Evolutionary conservation across 202 grass and related monocot genomes (phyloP), one percentile per base, ranked within the genome.

Genomic region (Eragrostis tef): DNA sequence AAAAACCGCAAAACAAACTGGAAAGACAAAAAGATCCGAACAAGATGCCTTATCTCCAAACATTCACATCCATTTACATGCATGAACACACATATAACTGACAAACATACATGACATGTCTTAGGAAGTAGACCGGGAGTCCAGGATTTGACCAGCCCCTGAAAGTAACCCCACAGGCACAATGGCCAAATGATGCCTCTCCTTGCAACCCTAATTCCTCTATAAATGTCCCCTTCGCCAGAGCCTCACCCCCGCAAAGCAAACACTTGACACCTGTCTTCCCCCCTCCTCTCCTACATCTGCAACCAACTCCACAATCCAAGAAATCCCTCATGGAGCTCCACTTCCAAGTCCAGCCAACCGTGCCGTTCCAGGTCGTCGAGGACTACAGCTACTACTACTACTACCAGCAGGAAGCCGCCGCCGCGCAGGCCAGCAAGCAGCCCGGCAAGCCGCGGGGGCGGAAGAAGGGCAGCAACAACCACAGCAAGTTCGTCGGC

Each of bases 401-500:
- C 65, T 81, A 91, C 70, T 84, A 91, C 63, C 81, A 88, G 66
- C 46, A 36, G 70, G 87, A 41, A 5, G 80, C 77, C 25, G 47
- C n/a, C n/a, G n/a, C 86, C 16, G 81, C 73, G 31, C 56, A 56
- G 70, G 84, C 84, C 60, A 89, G 6, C 60, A 89, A 39, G 34
- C 34, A 82, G 83, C 82, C 82, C 22, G 85, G 42, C 88, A 93
- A 86, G 83, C 86, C 76, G 59, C 88, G 86, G 51, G 86, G 84
- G 41, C 80, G 86, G 74, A 91, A 84, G 74, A 98, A 86, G 85
- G 87, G 79, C 69, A 74, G 76, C 77, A 73, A 60, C 72, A 92
- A 75, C 73, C 90, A 98, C 86, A 89, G 80, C 73, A 94, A 95
- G 83, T 95, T 95, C 74, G 88, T 98, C 19, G 95, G 92, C 61